Conservation (phyloP, 2,329 filamentous ascomycete species). For the Raffaelea albimanens region DNA sequence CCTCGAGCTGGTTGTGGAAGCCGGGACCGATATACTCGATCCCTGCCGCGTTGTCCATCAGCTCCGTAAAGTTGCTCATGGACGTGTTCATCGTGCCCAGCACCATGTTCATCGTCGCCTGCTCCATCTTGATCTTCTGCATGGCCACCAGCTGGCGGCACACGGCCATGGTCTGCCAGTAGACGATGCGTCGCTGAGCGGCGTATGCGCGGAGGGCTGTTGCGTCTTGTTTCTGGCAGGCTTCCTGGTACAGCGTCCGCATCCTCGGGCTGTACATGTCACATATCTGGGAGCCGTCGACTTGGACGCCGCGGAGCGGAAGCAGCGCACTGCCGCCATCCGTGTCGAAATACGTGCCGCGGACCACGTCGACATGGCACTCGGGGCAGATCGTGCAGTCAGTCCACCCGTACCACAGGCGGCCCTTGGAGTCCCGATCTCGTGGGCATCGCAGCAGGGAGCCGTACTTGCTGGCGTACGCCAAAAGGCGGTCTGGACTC, state of each 20-base stretch:
- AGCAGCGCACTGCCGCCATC: no score
- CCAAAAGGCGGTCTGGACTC: background rate
- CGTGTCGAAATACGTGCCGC: constrained; percentile 17
- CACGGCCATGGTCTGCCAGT: background rate
- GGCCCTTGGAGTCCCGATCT: constrained; percentile 13
- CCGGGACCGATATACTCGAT: background rate
- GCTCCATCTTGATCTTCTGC: background rate
- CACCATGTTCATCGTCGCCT: background rate
- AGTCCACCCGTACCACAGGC: constrained; percentile 25
- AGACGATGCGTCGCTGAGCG: background rate
- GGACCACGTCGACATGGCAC: constrained; percentile 23
- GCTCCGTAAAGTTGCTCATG: background rate
- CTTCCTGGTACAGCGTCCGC: constrained; percentile 19
- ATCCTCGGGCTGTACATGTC: constrained; percentile 28
- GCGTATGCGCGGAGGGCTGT: background rate
- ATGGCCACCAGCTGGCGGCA: background rate
- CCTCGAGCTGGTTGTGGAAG: background rate
- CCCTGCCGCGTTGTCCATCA: background rate
- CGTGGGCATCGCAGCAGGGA: constrained; percentile 19
- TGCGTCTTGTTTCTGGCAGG: background rate
- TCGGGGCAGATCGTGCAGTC: constrained; percentile 23
- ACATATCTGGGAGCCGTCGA: constrained; percentile 21
- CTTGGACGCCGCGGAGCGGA: no score
- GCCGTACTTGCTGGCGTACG: background rate
- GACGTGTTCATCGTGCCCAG: background rate